A percentile compares a stretch with the other conserved stretches of the same genome.
Evolutionary conservation across 2,329 filamentous ascomycete species (phyloP).

Genomic region (Penicillium sp.): DNA sequence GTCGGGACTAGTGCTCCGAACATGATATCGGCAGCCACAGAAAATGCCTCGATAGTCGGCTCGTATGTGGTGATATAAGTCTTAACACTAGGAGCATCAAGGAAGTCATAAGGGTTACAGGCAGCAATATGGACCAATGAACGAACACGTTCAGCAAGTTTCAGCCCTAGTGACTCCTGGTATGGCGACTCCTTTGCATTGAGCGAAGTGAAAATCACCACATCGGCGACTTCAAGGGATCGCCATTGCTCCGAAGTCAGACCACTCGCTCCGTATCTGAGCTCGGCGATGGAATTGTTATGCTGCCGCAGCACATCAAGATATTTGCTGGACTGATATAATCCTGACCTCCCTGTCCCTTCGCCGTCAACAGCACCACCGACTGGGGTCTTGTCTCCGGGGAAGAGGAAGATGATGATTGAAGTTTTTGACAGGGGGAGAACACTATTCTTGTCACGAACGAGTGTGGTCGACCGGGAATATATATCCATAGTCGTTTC

Average conservation of each 20-base stretch:
- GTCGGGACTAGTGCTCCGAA: slow-evolving; percentile 32
- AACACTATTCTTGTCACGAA: slow-evolving; percentile 29
- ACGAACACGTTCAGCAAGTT: slow-evolving; percentile 28
- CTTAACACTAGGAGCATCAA: slow-evolving; percentile 33
- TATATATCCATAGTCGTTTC: slow-evolving; percentile 36
- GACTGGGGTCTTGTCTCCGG: slow-evolving; percentile 28
- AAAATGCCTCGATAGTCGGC: slow-evolving; percentile 43
- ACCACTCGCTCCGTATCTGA: slow-evolving; percentile 31
- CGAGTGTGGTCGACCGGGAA: slow-evolving; percentile 40
- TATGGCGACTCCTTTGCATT: slow-evolving; percentile 39
- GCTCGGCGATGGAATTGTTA: slow-evolving; percentile 26
- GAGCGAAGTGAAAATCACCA: slow-evolving; percentile 39
- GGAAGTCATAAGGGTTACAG: slow-evolving; percentile 46
- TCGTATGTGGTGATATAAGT: slow-evolving; percentile 47
- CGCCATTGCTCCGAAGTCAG: slow-evolving; percentile 32
- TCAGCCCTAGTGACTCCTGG: slow-evolving; percentile 34
- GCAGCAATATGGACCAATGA: slow-evolving; percentile 41
- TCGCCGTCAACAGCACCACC: slow-evolving; percentile 41
- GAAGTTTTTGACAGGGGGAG: slow-evolving; percentile 27
- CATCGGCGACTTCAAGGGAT: slow-evolving; percentile 34
- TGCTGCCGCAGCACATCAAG: slow-evolving; percentile 30
- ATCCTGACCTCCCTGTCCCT: slow-evolving; percentile 30
- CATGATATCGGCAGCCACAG: slow-evolving; percentile 37
- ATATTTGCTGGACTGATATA: slow-evolving; percentile 32
- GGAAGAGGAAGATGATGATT: slow-evolving; percentile 39